Evolutionary conservation across 306 rosid species (phyloP), one percentile per base, ranked within the genome.

Genomic region (Cyclanthera cordifolia): DNA sequence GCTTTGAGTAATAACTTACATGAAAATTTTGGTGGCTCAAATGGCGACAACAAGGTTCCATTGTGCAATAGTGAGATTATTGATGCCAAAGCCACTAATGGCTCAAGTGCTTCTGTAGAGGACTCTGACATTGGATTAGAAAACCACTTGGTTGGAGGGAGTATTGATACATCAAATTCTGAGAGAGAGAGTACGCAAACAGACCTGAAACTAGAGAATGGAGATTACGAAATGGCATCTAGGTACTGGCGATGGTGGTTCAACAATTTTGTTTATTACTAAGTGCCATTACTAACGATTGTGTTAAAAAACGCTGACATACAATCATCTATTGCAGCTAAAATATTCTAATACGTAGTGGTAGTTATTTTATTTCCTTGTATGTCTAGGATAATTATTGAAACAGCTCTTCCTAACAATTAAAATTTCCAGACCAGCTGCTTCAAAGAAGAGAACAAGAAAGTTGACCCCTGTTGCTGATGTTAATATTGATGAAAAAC

Each of bases 241-340:
- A 90, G 96, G 99, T 93, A 64, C 73, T 84, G 69, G 73, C 65
- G 46, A 21, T 23, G 85, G 57, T 78, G 73, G 50, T 34, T 47
- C 51, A 19, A 69, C n/a, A 32, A 64, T 46, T 23, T 49, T 30
- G 49, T 51, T 30, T 68, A 11, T 53, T 32, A 67, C 61, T 63
- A 17, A 50, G 59, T 53, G 11, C 57, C 72, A 27, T 64, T 64
- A 41, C 6, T 14, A 37, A 37, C 50, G 13, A 6, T 3, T 16
- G 7, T 58, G 46, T 16, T 58, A 60, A 60, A 37, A 34, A 9
- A 10, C 2, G 13, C 50, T 41, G 45, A 28, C 68, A 34, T 34
- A 17, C 68, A 37, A 59, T 39, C 46, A 19, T 63, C 50, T 39
- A 20, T 41, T 20, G 52, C 52, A 34, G 49, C 68, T 61, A 55